A percentile compares a stretch with the other conserved stretches of the same genome.
phyloP scores from a whole-genome alignment of 1,284 basidiomycete genomes.

The Naganishia sp. region DNA sequence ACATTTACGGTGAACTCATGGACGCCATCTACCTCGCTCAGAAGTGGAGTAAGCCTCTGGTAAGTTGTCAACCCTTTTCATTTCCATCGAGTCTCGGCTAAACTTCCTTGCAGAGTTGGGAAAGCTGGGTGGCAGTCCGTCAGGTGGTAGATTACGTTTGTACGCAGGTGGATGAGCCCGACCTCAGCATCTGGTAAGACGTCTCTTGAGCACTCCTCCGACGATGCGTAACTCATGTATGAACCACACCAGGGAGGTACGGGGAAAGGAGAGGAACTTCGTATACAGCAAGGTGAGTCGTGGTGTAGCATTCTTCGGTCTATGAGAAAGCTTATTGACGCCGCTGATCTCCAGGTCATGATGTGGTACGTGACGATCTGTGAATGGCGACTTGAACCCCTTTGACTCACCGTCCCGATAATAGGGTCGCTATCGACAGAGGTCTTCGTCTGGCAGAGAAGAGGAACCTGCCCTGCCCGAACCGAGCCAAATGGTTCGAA shows the following conservation, averaged over 20 bases:
- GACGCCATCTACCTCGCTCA: conserved; percentile 93
- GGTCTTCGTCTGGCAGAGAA: conserved; percentile 88
- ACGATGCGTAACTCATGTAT: too few relatives aligned
- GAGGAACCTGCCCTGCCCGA: conserved; percentile 61
- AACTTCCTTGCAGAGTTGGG: conserved; percentile 57
- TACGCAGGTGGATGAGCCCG: conserved; percentile 46
- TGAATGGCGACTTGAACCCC: too few relatives aligned
- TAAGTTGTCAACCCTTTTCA: conserved; percentile 43
- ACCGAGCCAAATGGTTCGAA: conserved; percentile 64
- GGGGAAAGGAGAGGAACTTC: conserved; percentile 77
- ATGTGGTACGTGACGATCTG: conserved; percentile 63
- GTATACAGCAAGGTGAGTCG: conserved; percentile 74
- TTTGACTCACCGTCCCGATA: background rate
- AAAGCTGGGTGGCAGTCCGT: conserved; percentile 65
- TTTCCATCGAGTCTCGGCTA: background rate
- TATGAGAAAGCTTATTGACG: conserved; percentile 19
- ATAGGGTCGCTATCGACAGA: conserved; percentile 86
- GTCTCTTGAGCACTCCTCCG: too few relatives aligned
- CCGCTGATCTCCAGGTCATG: conserved; percentile 65
- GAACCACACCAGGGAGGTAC: conserved; percentile 67
- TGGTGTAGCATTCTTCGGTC: conserved; percentile 29
- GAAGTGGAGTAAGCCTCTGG: conserved; percentile 63
- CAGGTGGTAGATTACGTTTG: conserved; percentile 55
- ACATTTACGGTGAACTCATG: conserved; percentile 86
- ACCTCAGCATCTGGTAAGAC: conserved; percentile 68